A percentile compares a stretch with the other conserved stretches of the same genome.
These are phyloP conservation scores for Debaryomyces fabryi DNA, from an alignment of 1,139 yeast genomes.

Conservation along the genomic window DNA sequence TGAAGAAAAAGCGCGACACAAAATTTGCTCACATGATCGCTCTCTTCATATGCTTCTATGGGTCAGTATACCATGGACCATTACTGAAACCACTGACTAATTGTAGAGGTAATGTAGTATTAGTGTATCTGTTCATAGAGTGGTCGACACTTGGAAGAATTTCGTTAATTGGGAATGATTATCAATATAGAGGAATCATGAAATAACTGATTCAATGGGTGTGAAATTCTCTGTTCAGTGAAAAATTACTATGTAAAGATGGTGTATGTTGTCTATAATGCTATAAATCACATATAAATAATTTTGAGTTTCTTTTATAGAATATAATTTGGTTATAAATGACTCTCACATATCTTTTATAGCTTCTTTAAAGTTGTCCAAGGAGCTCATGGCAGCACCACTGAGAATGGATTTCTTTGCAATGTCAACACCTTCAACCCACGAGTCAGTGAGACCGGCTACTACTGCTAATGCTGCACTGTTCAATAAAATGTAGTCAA, in stretches of 20 bases:
- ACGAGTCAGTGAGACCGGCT: slow-evolving; percentile 64
- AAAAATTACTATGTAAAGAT: neutral
- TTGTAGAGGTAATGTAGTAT: neutral
- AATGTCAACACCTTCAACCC: slow-evolving; percentile 75
- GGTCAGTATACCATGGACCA: neutral
- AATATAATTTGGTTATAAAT: neutral
- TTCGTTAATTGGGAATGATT: neutral
- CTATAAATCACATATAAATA: neutral
- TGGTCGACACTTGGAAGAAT: neutral
- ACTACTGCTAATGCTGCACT: slow-evolving; percentile 85
- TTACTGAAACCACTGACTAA: neutral
- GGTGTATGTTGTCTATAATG: neutral
- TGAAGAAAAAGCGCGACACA: slow-evolving; percentile 7
- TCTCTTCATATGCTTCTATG: neutral
- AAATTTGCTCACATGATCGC: neutral
- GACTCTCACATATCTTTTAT: slow-evolving; percentile 20
- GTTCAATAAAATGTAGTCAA: slow-evolving; percentile 86
- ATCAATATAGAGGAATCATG: neutral
- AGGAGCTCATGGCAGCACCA: slow-evolving; percentile 66
- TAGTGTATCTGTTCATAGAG: neutral
- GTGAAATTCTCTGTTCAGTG: neutral
- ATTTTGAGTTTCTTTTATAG: neutral
- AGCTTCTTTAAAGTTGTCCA: slow-evolving; percentile 57
- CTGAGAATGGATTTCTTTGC: slow-evolving; percentile 69
- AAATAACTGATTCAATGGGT: neutral